Base-by-base conservation (phyloP, 352 stramenopile species). In the Blastocystis sp. region DNA sequence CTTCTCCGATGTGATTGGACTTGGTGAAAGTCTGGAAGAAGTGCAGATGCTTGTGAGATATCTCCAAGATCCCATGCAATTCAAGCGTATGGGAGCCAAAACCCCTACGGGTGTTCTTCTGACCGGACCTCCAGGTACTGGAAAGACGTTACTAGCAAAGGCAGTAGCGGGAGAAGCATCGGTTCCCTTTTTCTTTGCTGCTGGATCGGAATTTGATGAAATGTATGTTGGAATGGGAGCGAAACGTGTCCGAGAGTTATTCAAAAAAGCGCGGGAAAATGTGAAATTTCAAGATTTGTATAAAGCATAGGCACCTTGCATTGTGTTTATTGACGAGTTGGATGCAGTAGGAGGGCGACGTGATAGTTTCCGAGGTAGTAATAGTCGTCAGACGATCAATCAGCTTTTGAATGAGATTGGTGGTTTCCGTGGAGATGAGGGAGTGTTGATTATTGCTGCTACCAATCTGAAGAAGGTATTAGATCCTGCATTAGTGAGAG, bases 241-340 rank as follows among this genome's bases (percentile, higher is more conserved):
- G 40, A 98, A 94, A 15, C 95, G 97, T 66, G 94, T 98, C 92
- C 96, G 96, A 19, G 37, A 77, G 37, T 48, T 77, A 11, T 77
- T 77, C 64, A 24, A 77, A 56, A 56, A 77, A 7, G 64, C 64
- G 64, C 30, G 64, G 64, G 37, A 77, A 56, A 51, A 77, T 51
- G 64, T 73, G 15, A 64, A 27, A 9, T 24, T 6, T 33, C 13
- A 42, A 5, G 22, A 40, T 1, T 30, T 2, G 62, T 30, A 3
- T 24, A 0, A 42, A 6, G 22, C 0, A 0, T 73, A 81, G 48
- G 70, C 89, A 40, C 93, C 93, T 0, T 93, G 92, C 30, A 95
- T 96, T 80, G 96, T 99, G 89, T 99, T 99, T 91, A 98, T 99
- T 90, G 97, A 98, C 91, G 96, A 99, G 91, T 98, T 98, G 90